Evolutionary conservation across 768 basidiomycete genomes (phyloP).

Genomic region (Lepiota brunneoincarnata): DNA sequence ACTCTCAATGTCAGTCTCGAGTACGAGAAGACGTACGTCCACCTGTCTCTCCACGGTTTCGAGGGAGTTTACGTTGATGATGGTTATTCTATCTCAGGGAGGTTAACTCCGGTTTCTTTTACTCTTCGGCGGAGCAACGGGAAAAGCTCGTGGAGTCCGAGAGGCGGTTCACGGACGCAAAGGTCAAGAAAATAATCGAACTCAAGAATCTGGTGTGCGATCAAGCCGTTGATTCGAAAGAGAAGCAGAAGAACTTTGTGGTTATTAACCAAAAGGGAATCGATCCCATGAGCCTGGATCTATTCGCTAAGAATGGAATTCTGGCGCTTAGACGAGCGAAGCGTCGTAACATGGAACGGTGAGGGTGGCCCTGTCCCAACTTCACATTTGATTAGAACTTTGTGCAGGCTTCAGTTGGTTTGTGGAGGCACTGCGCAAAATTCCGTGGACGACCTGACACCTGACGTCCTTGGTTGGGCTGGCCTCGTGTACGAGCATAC

Average conservation of each 20-base stretch:
- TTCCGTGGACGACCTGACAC: slow-evolving; percentile 93
- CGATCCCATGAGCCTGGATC: slow-evolving; percentile 93
- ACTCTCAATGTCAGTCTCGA: slow-evolving; percentile 97
- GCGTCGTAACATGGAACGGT: slow-evolving; percentile 99
- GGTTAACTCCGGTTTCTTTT: slow-evolving; percentile 99
- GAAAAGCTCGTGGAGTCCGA: slow-evolving; percentile 99
- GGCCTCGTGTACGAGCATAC: slow-evolving; percentile 99
- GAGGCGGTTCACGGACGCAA: slow-evolving; percentile 88
- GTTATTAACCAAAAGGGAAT: slow-evolving; percentile 99
- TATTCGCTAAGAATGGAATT: slow-evolving; percentile 95
- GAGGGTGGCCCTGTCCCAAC: slow-evolving; percentile 18
- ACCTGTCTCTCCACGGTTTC: slow-evolving; percentile 10
- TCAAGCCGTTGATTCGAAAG: slow-evolving; percentile 78
- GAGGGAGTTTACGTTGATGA: slow-evolving; percentile 12
- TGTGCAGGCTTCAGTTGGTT: slow-evolving; percentile 78
- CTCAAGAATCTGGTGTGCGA: slow-evolving; percentile 97
- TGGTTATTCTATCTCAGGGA: slow-evolving; percentile 57
- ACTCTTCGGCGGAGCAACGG: slow-evolving; percentile 96
- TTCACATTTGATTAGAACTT: slow-evolving; percentile 1
- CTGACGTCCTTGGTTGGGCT: slow-evolving; percentile 92
- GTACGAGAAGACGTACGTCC: slow-evolving; percentile 96
- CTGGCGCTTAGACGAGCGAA: slow-evolving; percentile 93
- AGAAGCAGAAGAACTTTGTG: slow-evolving; percentile 86
- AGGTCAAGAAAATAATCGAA: slow-evolving; percentile 94
- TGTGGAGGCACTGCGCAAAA: slow-evolving; percentile 97